Base-by-base conservation (phyloP, 768 basidiomycete genomes). In the Suillus sp. region DNA sequence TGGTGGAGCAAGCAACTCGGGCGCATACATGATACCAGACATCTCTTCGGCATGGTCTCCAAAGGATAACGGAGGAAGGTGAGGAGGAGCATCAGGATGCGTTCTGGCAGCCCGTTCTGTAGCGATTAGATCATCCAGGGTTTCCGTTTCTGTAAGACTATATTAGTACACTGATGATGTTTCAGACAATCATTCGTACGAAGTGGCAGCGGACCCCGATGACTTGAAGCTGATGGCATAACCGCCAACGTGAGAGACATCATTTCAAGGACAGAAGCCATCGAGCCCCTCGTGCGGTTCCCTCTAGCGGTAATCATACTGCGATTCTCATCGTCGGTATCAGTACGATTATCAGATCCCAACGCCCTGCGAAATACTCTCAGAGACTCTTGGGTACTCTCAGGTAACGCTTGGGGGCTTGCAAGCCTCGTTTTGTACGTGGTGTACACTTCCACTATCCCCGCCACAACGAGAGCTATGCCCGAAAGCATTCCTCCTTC, bases 181-280 rank as follows among this genome's bases (percentile, higher is more conserved):
- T 35, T 60, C 62, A 63, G 37, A 22, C 7, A 45, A 37, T 30
- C 60, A 42, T 14, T 83, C 88, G 71, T 75, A 91, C 90, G 78
- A 60, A 92, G 79, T 38, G 92, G 88, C 38, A 91, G 79, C 59
- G 88, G 81, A 6, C 89, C 88, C 59, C 83, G 80, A 56, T 78
- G 73, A 47, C 81, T 80, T 25, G 83, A 81, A 11, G 81, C 77
- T 4, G 86, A 83, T 3, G 91, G 91, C 79, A 84, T 84, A 8
- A 92, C 89, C 6, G 91, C 90, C 47, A 92, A 78, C 20, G 90
- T 92, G 62, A 86, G 68, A 64, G 88, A 87, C 88, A 93, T 92
- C 89, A 93, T 91, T 71, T 93, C 91, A 63, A 93, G 78, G 56
- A 93, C 89, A 43, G 88, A 89, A 6, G 91, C 90, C 79, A 92